These are phyloP conservation scores for Amaranthus cruentus DNA, from an alignment of 148 eudicot genomes.

Conservation along the genomic window DNA sequence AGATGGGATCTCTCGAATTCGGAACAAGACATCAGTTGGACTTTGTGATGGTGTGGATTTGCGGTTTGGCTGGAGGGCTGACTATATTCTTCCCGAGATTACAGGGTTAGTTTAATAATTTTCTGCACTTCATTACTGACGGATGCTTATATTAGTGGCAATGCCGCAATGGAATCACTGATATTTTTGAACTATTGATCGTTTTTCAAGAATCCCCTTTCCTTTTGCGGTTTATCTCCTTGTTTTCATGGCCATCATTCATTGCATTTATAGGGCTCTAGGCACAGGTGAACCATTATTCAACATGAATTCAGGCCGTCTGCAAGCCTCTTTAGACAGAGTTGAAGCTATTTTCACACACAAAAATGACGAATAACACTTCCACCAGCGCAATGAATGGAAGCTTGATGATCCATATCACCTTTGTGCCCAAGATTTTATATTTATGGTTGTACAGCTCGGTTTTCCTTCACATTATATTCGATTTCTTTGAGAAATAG, in stretches of 20 bases:
- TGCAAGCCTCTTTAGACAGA: constrained; percentile 89
- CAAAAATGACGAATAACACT: constrained; percentile 19
- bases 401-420: neutral
- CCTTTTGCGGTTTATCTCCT: neutral
- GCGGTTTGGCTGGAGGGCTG: constrained; percentile 97
- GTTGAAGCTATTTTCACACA: constrained; percentile 79
- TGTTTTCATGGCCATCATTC: neutral
- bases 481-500: neutral
- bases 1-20: constrained; percentile 75
- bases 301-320: constrained; percentile 79
- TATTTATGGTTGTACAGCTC: neutral
- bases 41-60: constrained; percentile 81
- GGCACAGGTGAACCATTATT: constrained; percentile 79
- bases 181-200: neutral
- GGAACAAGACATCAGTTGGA: constrained; percentile 77
- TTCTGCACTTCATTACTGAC: neutral
- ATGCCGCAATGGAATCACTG: neutral
- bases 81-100: constrained; percentile 84
- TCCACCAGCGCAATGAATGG: neutral
- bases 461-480: neutral
- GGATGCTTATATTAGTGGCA: neutral
- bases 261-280: constrained; percentile 44
- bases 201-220: neutral
- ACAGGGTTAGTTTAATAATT: constrained; percentile 53
- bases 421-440: no score